Evolutionary conservation across 2,329 filamentous ascomycete genomes (phyloP).

Genomic region (Cladosporium sp.): DNA sequence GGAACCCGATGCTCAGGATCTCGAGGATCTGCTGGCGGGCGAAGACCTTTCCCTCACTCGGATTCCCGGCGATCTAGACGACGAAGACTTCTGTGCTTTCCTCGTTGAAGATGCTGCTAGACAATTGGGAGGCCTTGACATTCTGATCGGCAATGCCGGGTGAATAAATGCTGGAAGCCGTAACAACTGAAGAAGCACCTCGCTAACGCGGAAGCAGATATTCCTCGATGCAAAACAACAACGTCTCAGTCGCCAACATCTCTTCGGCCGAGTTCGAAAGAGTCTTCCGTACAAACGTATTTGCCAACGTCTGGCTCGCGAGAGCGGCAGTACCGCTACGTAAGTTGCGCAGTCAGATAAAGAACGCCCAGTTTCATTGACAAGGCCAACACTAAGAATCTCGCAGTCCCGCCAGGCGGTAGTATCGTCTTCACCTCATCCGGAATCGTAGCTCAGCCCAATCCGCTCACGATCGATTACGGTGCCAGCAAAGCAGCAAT

Average conservation of each 20-base stretch:
- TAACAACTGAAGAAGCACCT: too few species aligned
- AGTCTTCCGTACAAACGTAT: slow-evolving; percentile 1
- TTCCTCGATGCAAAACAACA: slow-evolving; percentile 1
- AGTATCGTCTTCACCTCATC: slow-evolving; percentile 6
- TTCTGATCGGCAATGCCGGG: slow-evolving; percentile 74
- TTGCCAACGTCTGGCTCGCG: slow-evolving; percentile 1
- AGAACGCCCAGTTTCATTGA: not conserved
- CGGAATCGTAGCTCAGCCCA: not conserved
- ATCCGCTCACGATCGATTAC: slow-evolving; percentile 2
- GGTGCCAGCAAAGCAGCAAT: slow-evolving; percentile 7
- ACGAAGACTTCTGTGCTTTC: slow-evolving; percentile 57
- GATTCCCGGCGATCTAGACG: slow-evolving; percentile 66
- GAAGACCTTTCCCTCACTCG: slow-evolving; percentile 55
- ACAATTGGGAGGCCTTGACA: slow-evolving; percentile 66
- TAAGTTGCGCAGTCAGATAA: not conserved
- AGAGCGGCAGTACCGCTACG: not conserved
- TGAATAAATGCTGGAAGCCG: slow-evolving; percentile 38
- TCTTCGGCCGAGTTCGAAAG: not conserved
- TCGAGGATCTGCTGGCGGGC: slow-evolving; percentile 54
- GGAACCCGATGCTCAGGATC: slow-evolving; percentile 60
- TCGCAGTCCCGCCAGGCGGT: not conserved
- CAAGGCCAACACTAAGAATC: not conserved
- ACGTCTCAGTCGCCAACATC: not conserved
- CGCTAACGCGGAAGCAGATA: not conserved
- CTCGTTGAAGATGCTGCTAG: slow-evolving; percentile 62